Percentiles rank a stretch among this genome's conserved stretches.
Evolutionary conservation across 306 rosid species (phyloP).

Genomic region (Parietaria judaica): DNA sequence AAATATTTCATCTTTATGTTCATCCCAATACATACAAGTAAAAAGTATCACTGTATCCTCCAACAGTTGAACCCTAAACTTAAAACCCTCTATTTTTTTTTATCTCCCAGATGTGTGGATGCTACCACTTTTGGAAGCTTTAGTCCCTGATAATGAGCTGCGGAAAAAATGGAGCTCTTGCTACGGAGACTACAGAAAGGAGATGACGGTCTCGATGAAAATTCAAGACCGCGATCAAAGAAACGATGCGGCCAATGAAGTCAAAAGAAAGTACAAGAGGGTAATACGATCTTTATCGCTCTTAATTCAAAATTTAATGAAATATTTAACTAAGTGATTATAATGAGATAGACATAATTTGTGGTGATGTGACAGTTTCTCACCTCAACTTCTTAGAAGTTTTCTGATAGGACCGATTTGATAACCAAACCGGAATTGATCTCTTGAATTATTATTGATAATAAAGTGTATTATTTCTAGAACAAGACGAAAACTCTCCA

Average conservation of each 20-base stretch:
- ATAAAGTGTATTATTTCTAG: too few species aligned
- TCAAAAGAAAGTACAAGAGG: constrained; percentile 35
- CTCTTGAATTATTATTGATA: too few species aligned
- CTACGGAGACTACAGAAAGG: constrained; percentile 26
- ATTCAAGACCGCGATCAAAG: constrained; percentile 6
- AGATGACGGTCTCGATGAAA: constrained; percentile 27
- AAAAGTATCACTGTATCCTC: neutral
- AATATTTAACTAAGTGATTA: too few species aligned
- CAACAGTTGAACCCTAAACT: too few species aligned
- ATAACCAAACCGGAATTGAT: too few species aligned
- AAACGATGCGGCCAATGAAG: constrained; percentile 26
- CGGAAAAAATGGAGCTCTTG: constrained; percentile 29
- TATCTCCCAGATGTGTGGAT: constrained; percentile 35
- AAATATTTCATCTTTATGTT: neutral
- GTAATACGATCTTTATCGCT: constrained; percentile 14
- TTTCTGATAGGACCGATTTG: too few species aligned
- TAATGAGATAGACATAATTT: too few species aligned
- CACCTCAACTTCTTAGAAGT: too few species aligned
- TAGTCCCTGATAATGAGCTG: constrained; percentile 25
- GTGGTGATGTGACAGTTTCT: too few species aligned
- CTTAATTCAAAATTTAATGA: neutral
- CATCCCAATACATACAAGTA: neutral
- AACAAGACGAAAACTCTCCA: too few species aligned
- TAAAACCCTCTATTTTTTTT: neutral
- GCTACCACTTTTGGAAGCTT: constrained; percentile 43